Percentiles rank a stretch among this genome's conserved stretches.
Conservation (phyloP, 257 asterid species). For the Haberlea rhodopensis region DNA sequence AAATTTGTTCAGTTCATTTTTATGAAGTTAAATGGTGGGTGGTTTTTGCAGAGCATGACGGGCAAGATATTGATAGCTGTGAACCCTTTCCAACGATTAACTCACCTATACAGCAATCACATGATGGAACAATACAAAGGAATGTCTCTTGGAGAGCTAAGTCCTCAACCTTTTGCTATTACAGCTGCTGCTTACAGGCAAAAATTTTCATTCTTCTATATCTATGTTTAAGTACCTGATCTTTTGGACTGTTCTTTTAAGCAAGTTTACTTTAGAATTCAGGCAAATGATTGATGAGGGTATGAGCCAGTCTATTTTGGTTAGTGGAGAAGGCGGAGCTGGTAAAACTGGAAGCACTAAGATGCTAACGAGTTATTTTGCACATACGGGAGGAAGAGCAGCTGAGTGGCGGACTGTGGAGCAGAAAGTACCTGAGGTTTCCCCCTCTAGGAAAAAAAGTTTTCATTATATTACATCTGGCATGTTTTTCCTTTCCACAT, state of each 20-base stretch:
- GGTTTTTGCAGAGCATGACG: constrained; percentile 68
- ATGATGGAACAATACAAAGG: constrained; percentile 81
- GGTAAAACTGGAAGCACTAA: constrained; percentile 96
- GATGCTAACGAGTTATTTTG: constrained; percentile 83
- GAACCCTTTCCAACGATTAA: constrained; percentile 76
- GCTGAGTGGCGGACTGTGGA: constrained; percentile 66
- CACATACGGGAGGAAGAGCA: constrained; percentile 76
- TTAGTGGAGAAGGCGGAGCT: constrained; percentile 97
- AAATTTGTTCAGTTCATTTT: neutral
- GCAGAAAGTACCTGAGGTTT: constrained; percentile 92
- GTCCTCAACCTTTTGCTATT: constrained; percentile 86
- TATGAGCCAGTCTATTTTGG: constrained; percentile 77
- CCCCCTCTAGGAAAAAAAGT: constrained; percentile 3
- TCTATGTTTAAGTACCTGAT: neutral
- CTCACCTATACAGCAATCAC: constrained; percentile 63
- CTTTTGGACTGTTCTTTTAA: constrained; percentile 20
- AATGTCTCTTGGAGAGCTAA: constrained; percentile 64
- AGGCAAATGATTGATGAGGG: constrained; percentile 80
- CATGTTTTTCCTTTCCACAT: constrained; percentile 10
- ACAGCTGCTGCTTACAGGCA: constrained; percentile 92
- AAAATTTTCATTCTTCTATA: constrained; percentile 18
- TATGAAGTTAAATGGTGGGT: constrained; percentile 25
- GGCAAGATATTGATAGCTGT: constrained; percentile 94
- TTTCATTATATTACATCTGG: constrained; percentile 9
- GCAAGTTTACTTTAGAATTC: constrained; percentile 28